phyloP scores from a whole-genome alignment of 2,329 filamentous ascomycete species.

The Xylariaceae sp. region DNA sequence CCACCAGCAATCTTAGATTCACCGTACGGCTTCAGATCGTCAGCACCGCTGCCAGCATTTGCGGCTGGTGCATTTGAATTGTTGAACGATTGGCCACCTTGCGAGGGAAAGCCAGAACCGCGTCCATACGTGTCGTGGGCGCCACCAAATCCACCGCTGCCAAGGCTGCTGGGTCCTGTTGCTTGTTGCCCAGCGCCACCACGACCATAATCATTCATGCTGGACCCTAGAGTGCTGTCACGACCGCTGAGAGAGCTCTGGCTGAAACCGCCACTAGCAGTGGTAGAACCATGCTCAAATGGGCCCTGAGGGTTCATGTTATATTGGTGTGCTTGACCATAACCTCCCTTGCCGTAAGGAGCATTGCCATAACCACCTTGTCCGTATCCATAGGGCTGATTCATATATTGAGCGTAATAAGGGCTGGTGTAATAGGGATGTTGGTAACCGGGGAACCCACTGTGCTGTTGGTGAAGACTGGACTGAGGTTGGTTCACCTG shows the following conservation, averaged over 20 bases:
- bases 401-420: conserved; percentile 61
- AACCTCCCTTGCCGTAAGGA: conserved; percentile 56
- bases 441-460: conserved; percentile 29
- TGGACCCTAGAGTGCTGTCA: conserved; percentile 48
- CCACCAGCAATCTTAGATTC: conserved; percentile 54
- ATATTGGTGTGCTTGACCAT: conserved; percentile 54
- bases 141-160: conserved; percentile 50
- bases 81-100: conserved; percentile 53
- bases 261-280: conserved; percentile 48
- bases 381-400: conserved; percentile 50
- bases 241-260: conserved; percentile 53
- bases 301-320: conserved; percentile 55
- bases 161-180: conserved; percentile 49
- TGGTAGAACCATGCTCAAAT: conserved; percentile 55
- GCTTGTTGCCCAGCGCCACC: conserved; percentile 46
- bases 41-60: conserved; percentile 40
- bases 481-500: conserved; percentile 37
- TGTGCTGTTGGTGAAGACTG: conserved; percentile 36
- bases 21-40: conserved; percentile 60
- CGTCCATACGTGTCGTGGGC: conserved; percentile 56
- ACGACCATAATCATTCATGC: conserved; percentile 54
- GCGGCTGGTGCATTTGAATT: conserved; percentile 47
- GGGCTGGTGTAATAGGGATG: conserved; percentile 57
- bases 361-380: conserved; percentile 48
- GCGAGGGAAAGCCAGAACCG: conserved; percentile 53